Base-by-base conservation (phyloP, 78 protist genomes). In the Corallochytrium limacisporum region DNA sequence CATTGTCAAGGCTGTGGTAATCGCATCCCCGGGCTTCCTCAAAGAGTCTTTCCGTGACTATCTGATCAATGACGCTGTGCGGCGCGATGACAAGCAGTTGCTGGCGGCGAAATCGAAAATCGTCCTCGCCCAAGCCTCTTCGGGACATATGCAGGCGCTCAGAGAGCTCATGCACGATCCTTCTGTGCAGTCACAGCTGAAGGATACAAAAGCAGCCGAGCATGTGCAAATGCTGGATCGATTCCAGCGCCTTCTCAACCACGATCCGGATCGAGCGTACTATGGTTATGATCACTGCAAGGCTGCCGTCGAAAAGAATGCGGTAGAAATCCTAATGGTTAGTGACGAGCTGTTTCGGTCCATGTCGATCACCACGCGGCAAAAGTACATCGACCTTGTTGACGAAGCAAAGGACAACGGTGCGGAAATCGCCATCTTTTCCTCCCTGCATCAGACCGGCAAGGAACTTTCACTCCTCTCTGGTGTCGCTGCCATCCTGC, bases 401-500 rank as follows among this genome's bases (percentile, higher is more conserved):
- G 90, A 87, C 38, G 61, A 42, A 0, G 92, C 80, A 15, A 67
- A 61, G 24, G 76, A 70, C 38, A 70, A 51, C 13, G 83, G 83
- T 39, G 95, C 89, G 24, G 78, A 55, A 0, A 91, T 84, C 40
- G 54, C 60, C 35, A 49, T 87, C 35, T 87, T 87, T 67, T 82
- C 90, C 42, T 73, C 81, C 29, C 50, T 65, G 44, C 95, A 90
- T 67, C 84, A 69, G 26, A 62, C 91, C 9, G 95, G 95, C 39
- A 91, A 90, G 51, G 75, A 84, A 51, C 72, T 86, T 26, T 39
- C 79, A 13, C 60, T 67, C 49, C 55, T 86, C 15, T 38, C 77
- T 4, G 95, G 95, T 31, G 44, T 86, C 20, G 95, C 95, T 15
- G 91, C 95, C 33, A 83, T 86, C 50, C 62, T 90, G 32, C 68